A percentile compares a stretch with the other conserved stretches of the same genome.
Conservation (phyloP, 2,329 filamentous ascomycete species). For the Cladosporium sp. region DNA sequence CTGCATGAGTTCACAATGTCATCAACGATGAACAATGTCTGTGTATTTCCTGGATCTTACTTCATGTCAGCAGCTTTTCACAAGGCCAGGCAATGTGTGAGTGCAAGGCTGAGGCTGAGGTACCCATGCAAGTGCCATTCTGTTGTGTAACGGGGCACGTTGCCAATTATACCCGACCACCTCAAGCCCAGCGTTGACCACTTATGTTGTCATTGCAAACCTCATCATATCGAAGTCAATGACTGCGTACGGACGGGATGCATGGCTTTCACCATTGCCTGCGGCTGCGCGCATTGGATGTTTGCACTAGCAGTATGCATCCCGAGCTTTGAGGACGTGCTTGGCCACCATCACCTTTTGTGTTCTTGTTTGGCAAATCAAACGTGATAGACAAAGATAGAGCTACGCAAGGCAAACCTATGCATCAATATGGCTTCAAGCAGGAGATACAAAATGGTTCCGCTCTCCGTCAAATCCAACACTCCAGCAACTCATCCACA, state of each 20-base stretch:
- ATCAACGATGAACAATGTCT: neutral
- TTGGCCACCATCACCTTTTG: neutral
- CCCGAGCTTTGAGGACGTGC: neutral
- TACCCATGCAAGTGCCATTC: neutral
- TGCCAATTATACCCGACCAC: neutral
- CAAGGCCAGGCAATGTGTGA: neutral
- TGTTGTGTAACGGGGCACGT: neutral
- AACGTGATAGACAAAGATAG: neutral
- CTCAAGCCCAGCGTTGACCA: neutral
- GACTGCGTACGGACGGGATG: neutral
- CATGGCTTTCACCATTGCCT: neutral
- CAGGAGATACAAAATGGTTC: neutral
- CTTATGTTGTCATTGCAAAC: neutral
- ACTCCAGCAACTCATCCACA: neutral
- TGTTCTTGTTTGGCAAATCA: neutral
- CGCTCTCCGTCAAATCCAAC: neutral
- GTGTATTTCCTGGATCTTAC: neutral
- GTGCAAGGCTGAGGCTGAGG: neutral
- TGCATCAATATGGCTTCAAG: neutral
- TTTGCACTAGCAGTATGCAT: neutral
- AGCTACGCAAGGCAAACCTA: neutral
- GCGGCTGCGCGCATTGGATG: neutral
- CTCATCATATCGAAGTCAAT: neutral
- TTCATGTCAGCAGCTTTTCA: neutral
- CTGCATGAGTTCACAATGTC: neutral